These are phyloP conservation scores for Thyridium curvatum DNA, from an alignment of 2,329 filamentous ascomycete genomes.

Conservation along the genomic window DNA sequence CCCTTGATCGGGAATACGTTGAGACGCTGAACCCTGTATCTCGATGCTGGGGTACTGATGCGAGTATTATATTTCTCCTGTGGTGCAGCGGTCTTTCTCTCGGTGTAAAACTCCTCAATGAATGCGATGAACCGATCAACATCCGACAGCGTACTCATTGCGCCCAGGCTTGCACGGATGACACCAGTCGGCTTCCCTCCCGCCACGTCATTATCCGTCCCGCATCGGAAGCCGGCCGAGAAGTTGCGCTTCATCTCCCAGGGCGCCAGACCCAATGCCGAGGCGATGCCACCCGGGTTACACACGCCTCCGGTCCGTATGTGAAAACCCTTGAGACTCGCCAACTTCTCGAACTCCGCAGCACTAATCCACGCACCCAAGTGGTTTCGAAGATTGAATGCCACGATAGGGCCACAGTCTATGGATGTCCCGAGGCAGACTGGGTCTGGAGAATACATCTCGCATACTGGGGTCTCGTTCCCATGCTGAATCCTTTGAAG, in stretches of 20 bases:
- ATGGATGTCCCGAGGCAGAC: conserved; percentile 1
- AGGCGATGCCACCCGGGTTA: conserved; percentile 81
- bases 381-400: conserved; percentile 74
- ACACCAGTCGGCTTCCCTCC: conserved; percentile 83
- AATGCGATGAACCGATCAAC: conserved; percentile 68
- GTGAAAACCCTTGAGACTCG: conserved; percentile 71
- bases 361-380: conserved; percentile 71
- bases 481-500: conserved; percentile 58
- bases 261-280: conserved; percentile 63
- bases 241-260: conserved; percentile 85
- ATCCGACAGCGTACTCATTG: conserved; percentile 78
- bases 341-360: conserved; percentile 81
- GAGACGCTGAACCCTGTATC: conserved; percentile 49
- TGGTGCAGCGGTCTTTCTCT: conserved; percentile 3
- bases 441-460: conserved; percentile 49
- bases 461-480: conserved; percentile 61
- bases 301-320: conserved; percentile 85
- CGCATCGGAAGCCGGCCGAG: conserved; percentile 77
- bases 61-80: not conserved
- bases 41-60: not conserved
- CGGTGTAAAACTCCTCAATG: conserved; percentile 59
- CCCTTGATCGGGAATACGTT: conserved; percentile 91
- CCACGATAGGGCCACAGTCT: conserved; percentile 66
- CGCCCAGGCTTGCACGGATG: conserved; percentile 78
- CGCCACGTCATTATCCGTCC: conserved; percentile 74